Conservation (phyloP, 179 eudicot genomes). For the Patellifolia procumbens region DNA sequence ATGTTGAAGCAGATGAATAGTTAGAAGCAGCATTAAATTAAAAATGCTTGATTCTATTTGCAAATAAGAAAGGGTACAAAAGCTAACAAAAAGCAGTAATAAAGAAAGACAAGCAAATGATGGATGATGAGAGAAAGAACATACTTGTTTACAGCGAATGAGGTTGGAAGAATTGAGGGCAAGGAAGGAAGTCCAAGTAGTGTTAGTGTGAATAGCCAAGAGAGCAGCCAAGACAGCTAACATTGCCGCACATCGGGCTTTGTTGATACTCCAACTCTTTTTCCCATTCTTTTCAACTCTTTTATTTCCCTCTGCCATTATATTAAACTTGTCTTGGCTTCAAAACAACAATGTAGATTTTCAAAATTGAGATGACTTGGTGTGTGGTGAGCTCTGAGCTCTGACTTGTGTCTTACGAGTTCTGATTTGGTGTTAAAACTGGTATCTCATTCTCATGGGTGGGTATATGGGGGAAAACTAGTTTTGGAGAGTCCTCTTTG, state of each 20-base stretch:
- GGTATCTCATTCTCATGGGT: too few relatives aligned
- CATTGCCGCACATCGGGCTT: slow-evolving; percentile 34
- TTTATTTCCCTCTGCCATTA: background rate
- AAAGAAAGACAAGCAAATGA: background rate
- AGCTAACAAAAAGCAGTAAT: background rate
- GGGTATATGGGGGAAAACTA: too few relatives aligned
- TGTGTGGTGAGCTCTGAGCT: too few relatives aligned
- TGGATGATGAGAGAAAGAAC: slow-evolving; percentile 8
- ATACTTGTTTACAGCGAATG: slow-evolving; percentile 40
- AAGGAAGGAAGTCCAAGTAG: slow-evolving; percentile 11
- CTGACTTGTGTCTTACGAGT: too few relatives aligned
- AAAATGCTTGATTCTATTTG: too few relatives aligned
- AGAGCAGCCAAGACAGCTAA: slow-evolving; percentile 28
- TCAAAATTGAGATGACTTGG: too few relatives aligned
- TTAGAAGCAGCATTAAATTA: background rate
- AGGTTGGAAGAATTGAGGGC: slow-evolving; percentile 6
- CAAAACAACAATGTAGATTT: too few relatives aligned
- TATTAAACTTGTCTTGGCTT: too few relatives aligned
- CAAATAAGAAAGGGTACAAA: too few relatives aligned
- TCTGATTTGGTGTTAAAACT: too few relatives aligned
- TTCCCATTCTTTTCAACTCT: slow-evolving; percentile 24
- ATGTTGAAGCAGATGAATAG: too few relatives aligned
- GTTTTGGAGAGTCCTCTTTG: too few relatives aligned
- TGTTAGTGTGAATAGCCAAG: slow-evolving; percentile 25
- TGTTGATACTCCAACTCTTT: slow-evolving; percentile 24